These are phyloP conservation scores for Pisolithus microcarpus DNA, from an alignment of 768 basidiomycete genomes.

Conservation along the genomic window DNA sequence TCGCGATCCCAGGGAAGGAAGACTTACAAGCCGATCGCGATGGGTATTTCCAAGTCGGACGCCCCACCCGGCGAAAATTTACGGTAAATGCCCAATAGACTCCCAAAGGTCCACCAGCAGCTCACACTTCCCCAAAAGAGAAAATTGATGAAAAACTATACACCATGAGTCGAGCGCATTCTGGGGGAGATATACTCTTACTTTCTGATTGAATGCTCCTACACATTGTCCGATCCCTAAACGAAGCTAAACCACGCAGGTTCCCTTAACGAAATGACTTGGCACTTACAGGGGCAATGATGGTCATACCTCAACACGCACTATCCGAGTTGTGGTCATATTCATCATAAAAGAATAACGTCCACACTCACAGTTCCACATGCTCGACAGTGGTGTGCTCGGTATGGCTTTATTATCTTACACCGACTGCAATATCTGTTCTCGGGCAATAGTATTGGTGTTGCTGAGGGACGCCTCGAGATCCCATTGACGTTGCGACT, in stretches of 20 bases:
- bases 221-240: slow-evolving; percentile 92
- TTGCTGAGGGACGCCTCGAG: slow-evolving; percentile 29
- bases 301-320: slow-evolving; percentile 83
- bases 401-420: slow-evolving; percentile 60
- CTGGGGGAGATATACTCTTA: slow-evolving; percentile 20
- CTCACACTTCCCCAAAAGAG: slow-evolving; percentile 54
- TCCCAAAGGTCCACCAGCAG: slow-evolving; percentile 55
- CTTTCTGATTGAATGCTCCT: slow-evolving; percentile 87
- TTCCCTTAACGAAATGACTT: neutral
- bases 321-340: slow-evolving; percentile 31
- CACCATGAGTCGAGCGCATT: neutral
- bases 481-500: slow-evolving; percentile 11
- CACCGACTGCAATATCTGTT: slow-evolving; percentile 63
- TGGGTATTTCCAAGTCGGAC: slow-evolving; percentile 63
- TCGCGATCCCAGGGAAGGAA: neutral
- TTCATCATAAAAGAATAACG: neutral
- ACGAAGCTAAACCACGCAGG: neutral
- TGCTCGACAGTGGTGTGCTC: slow-evolving; percentile 73
- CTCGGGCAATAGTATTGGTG: slow-evolving; percentile 50
- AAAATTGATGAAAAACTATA: slow-evolving; percentile 81
- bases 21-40: slow-evolving; percentile 67
- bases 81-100: slow-evolving; percentile 50
- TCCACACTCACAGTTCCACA: slow-evolving; percentile 66
- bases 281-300: slow-evolving; percentile 75
- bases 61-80: slow-evolving; percentile 21